These are phyloP conservation scores for Kwoniella heveanensis DNA, from an alignment of 768 basidiomycete genomes.

Conservation along the genomic window DNA sequence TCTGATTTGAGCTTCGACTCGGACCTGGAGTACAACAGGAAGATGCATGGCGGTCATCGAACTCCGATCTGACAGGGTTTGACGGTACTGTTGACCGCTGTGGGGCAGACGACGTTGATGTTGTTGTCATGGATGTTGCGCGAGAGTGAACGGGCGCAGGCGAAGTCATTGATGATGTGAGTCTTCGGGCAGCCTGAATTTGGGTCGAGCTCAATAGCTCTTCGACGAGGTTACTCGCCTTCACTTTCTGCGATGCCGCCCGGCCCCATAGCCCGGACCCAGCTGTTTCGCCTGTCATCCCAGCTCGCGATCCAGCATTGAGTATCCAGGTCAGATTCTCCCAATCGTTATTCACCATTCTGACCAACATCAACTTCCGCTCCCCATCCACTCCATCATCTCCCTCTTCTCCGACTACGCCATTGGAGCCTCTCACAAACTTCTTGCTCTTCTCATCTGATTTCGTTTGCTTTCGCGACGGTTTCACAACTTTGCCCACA, in stretches of 20 bases:
- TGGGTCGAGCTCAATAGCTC: constrained; percentile 14
- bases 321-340: constrained; percentile 32
- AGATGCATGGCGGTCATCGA: not conserved
- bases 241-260: constrained; percentile 1
- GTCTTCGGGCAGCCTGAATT: too few relatives aligned
- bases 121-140: too few relatives aligned
- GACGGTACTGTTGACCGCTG: constrained; percentile 1
- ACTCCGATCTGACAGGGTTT: not conserved
- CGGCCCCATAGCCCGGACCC: not conserved
- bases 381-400: constrained; percentile 18
- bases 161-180: too few relatives aligned
- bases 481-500: constrained; percentile 13
- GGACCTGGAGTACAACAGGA: not conserved
- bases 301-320: not conserved
- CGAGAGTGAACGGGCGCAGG: too few relatives aligned
- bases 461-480: not conserved
- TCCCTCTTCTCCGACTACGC: constrained; percentile 1
- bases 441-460: constrained; percentile 19
- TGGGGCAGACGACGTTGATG: too few relatives aligned
- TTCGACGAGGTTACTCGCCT: constrained; percentile 11
- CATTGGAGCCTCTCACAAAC: constrained; percentile 21
- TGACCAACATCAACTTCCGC: constrained; percentile 38
- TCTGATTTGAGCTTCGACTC: not conserved
- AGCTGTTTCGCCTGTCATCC: not conserved
- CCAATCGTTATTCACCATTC: constrained; percentile 42